phyloP scores from a whole-genome alignment of 1,139 yeast genomes.

The Yamadazyma songkhlaensis region DNA sequence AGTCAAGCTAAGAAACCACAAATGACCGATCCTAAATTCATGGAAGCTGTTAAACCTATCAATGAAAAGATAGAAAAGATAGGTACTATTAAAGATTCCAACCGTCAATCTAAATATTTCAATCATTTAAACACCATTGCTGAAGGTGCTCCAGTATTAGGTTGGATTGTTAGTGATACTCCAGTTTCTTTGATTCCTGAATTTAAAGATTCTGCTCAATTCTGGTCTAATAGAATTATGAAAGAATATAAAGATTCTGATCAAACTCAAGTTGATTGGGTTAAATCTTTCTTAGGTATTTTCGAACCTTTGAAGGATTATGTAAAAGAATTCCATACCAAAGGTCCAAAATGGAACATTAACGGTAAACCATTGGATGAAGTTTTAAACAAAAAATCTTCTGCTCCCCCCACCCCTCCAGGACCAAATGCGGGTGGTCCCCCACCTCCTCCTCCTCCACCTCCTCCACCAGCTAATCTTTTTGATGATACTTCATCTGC shows the following conservation, averaged over 20 bases:
- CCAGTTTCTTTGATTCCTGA: slow-evolving; percentile 75
- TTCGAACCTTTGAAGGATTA: slow-evolving; percentile 70
- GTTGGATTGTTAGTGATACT: slow-evolving; percentile 81
- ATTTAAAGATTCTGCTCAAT: slow-evolving; percentile 86
- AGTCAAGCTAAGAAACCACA: slow-evolving; percentile 65
- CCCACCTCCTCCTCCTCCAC: slow-evolving; percentile 72
- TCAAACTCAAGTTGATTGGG: slow-evolving; percentile 75
- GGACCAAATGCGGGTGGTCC: slow-evolving; percentile 30
- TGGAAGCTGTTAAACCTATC: slow-evolving; percentile 64
- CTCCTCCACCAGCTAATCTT: slow-evolving; percentile 70
- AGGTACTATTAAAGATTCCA: slow-evolving; percentile 65
- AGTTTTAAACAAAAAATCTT: slow-evolving; percentile 19
- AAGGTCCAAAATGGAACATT: slow-evolving; percentile 79
- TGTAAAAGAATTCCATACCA: slow-evolving; percentile 73
- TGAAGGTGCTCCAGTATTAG: slow-evolving; percentile 87
- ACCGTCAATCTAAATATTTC: slow-evolving; percentile 61
- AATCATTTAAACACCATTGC: slow-evolving; percentile 80
- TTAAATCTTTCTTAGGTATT: slow-evolving; percentile 55
- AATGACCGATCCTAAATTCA: slow-evolving; percentile 49
- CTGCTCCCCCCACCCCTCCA: slow-evolving; percentile 20
- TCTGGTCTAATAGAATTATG: slow-evolving; percentile 88
- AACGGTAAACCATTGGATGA: slow-evolving; percentile 47
- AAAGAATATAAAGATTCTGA: slow-evolving; percentile 79
- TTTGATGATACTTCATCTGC: slow-evolving; percentile 40
- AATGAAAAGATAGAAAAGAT: slow-evolving; percentile 59